These are phyloP conservation scores for Phytophthora syringae DNA, from an alignment of 352 stramenopile species.

Conservation along the genomic window DNA sequence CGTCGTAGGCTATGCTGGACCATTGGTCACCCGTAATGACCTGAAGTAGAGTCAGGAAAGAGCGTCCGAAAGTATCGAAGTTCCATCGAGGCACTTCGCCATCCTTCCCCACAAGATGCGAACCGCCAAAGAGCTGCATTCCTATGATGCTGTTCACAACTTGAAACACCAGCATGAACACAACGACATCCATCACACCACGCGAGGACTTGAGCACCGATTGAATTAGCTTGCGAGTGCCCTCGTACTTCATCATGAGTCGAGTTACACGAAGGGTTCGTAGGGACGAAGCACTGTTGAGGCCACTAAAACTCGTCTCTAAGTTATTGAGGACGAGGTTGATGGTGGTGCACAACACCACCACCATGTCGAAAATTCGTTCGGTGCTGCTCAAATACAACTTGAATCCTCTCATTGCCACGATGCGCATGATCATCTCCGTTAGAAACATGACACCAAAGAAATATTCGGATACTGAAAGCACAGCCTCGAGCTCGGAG, in stretches of 20 bases:
- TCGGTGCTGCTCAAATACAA: conserved; percentile 66
- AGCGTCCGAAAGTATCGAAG: conserved; percentile 74
- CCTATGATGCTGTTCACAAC: conserved; percentile 78
- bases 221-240: conserved; percentile 78
- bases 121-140: conserved; percentile 81
- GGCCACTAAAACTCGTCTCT: conserved; percentile 53
- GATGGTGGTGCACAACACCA: conserved; percentile 68
- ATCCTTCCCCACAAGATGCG: conserved; percentile 44
- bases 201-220: conserved; percentile 82
- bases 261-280: conserved; percentile 73
- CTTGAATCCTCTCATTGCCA: conserved; percentile 57
- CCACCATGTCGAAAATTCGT: conserved; percentile 73
- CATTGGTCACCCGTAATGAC: conserved; percentile 84
- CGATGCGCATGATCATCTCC: conserved; percentile 71
- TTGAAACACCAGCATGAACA: conserved; percentile 81
- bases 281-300: conserved; percentile 75
- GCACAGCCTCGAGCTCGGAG: conserved; percentile 30
- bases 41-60: conserved; percentile 79
- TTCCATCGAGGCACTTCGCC: conserved; percentile 73
- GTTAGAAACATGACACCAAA: conserved; percentile 66
- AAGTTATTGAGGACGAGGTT: conserved; percentile 82
- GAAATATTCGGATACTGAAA: conserved; percentile 74
- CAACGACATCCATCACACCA: conserved; percentile 75
- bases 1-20: conserved; percentile 80
- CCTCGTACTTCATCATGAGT: conserved; percentile 85